Percentiles rank a stretch among this genome's conserved stretches.
Evolutionary conservation across 2,329 filamentous ascomycete species (phyloP).

Genomic region (Fusarium begoniae): DNA sequence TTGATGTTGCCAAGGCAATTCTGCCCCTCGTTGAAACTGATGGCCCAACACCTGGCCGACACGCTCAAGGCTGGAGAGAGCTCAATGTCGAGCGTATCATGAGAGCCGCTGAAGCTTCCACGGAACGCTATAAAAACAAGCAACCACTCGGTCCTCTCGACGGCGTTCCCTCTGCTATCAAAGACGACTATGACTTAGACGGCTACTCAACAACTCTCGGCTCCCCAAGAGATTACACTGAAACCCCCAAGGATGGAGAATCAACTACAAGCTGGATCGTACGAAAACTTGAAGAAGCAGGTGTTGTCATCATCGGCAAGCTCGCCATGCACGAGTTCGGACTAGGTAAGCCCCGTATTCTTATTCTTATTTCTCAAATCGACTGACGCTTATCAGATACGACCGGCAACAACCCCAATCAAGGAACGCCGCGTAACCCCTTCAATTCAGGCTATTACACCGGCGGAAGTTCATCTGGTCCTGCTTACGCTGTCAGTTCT

Average conservation of each 20-base stretch:
- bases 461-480: constrained; percentile 79
- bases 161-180: constrained; percentile 77
- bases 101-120: constrained; percentile 55
- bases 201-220: constrained; percentile 76
- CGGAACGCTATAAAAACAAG: constrained; percentile 59
- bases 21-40: constrained; percentile 57
- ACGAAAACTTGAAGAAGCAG: constrained; percentile 73
- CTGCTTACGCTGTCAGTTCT: constrained; percentile 73
- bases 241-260: constrained; percentile 49
- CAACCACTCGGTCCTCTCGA: constrained; percentile 71
- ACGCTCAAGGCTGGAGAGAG: constrained; percentile 57
- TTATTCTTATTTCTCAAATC: neutral
- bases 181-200: constrained; percentile 80
- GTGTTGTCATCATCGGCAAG: constrained; percentile 77
- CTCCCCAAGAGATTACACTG: constrained; percentile 67
- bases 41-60: constrained; percentile 47
- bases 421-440: constrained; percentile 80
- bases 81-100: constrained; percentile 53
- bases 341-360: constrained; percentile 58
- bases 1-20: constrained; percentile 56
- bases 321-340: constrained; percentile 81
- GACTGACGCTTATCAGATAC: constrained; percentile 60
- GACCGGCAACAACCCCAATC: constrained; percentile 77
- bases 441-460: constrained; percentile 78
- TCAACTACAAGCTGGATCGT: constrained; percentile 74